Evolutionary conservation across 2,329 filamentous ascomycete genomes (phyloP), one percentile per base, ranked within the genome.

Genomic region (Venturia pyrina): DNA sequence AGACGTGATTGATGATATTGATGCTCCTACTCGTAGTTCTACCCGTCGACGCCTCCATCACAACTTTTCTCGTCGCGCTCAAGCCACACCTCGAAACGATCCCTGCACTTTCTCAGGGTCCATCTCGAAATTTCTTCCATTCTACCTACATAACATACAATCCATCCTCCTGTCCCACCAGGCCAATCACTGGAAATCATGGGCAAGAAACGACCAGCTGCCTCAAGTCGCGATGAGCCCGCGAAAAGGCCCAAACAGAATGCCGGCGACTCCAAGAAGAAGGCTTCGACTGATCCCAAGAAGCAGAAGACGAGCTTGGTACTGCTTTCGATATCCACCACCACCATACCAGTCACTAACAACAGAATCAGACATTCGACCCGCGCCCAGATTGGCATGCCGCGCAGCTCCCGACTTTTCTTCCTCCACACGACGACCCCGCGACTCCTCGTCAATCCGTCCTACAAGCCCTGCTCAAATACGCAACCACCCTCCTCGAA

Each of bases 401-500:
- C 41, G 80, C 82, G 65, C 75, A 81, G 68, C 78, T 89, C 50
- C 82, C 86, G 21, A 68, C 75, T n/a, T 59, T 59, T 21, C 75
- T 88, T 44, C 76, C 82, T 46, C 71, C 70, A 7, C 72, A 79
- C 63, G 77, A 82, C 34, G 78, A 79, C 69, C 75, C 80, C 59
- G 75, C 78, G 64, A 75, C 77, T 46, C 73, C 76, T 34, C 77
- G 83, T 44, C 79, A 84, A 59, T 80, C 81, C 67, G 73, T 85
- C 24, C 75, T 87, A 67, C 81, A 86, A 57, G 82, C 82, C 60
- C 74, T 88, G n/a, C 79, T 91, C 72, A 78, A 86, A 17, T 87
- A 96, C 75, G 92, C 91, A 3, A 85, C 86, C 68, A 81, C 83
- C 11, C 81, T 98, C 7, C 80, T 98, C 24, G 87, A 96, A 65